A percentile compares a stretch with the other conserved stretches of the same genome.
Conservation (phyloP, 768 basidiomycete species). For the Asterophora parasitica region DNA sequence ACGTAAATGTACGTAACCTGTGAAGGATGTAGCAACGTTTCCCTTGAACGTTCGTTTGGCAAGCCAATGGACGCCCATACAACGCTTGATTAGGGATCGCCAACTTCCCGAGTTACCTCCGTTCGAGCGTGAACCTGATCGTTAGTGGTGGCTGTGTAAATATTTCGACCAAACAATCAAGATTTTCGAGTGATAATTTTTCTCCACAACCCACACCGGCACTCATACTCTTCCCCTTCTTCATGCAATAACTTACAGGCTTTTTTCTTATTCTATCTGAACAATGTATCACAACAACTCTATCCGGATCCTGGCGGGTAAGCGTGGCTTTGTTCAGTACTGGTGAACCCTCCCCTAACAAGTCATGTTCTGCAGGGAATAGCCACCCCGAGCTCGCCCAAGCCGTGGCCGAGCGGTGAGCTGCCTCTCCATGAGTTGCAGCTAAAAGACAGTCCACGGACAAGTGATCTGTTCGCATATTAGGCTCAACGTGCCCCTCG, state of each 20-base stretch:
- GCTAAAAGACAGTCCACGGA: constrained; percentile 39
- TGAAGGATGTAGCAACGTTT: constrained; percentile 7
- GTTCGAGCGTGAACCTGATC: not conserved
- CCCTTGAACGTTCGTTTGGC: constrained; percentile 11
- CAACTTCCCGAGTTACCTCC: too few relatives aligned
- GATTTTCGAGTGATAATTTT: constrained; percentile 30
- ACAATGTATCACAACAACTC: constrained; percentile 81
- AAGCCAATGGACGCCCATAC: constrained; percentile 17
- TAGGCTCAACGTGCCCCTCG: constrained; percentile 88
- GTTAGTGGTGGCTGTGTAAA: constrained; percentile 38
- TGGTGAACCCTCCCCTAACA: constrained; percentile 12
- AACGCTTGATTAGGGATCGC: constrained; percentile 10
- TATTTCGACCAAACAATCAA: constrained; percentile 35
- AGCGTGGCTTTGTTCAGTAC: constrained; percentile 18
- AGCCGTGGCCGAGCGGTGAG: constrained; percentile 95
- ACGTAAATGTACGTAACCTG: not conserved
- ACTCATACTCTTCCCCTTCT: constrained; percentile 20
- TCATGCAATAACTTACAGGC: constrained; percentile 35
- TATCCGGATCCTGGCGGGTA: constrained; percentile 71
- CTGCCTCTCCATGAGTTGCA: constrained; percentile 43
- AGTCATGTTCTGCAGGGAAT: constrained; percentile 60
- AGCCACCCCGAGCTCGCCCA: constrained; percentile 97
- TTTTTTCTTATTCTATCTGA: constrained; percentile 15
- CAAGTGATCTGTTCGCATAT: constrained; percentile 43
- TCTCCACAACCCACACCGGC: constrained; percentile 27